Evolutionary conservation across 2,329 filamentous ascomycete genomes (phyloP).

Genomic region (Incumbomyces lentus): DNA sequence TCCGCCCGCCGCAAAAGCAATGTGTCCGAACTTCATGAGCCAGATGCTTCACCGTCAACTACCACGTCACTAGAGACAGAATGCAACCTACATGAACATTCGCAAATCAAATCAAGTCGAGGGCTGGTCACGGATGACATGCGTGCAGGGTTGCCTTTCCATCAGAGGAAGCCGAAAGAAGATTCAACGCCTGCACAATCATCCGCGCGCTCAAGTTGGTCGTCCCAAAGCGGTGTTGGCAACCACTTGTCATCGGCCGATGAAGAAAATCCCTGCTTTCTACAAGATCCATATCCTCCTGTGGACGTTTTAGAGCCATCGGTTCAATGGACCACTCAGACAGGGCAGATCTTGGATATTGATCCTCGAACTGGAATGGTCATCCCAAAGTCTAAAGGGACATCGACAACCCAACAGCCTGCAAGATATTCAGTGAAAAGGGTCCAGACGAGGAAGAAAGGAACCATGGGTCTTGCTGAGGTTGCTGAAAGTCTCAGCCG

Average conservation of each 20-base stretch:
- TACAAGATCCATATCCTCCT: too few relatives aligned
- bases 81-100: not conserved
- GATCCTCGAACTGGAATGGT: slow-evolving; percentile 29
- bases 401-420: not conserved
- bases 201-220: not conserved
- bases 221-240: too few relatives aligned
- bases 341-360: slow-evolving; percentile 28
- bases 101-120: slow-evolving; percentile 5
- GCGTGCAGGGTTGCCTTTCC: slow-evolving; percentile 4
- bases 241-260: too few relatives aligned
- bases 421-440: not conserved
- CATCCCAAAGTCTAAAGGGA: slow-evolving; percentile 7
- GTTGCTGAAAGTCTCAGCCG: slow-evolving; percentile 1
- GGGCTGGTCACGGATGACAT: not conserved
- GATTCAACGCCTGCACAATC: not conserved
- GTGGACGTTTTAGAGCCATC: not conserved
- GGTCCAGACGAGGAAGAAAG: not conserved
- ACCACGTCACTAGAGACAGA: not conserved
- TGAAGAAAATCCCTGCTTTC: too few relatives aligned
- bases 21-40: too few relatives aligned
- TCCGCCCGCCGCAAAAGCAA: not conserved
- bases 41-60: not conserved
- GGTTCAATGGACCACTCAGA: slow-evolving; percentile 47
- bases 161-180: not conserved
- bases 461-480: not conserved